These are phyloP conservation scores for Termitomyces sp. DNA, from an alignment of 768 basidiomycete species.

Conservation along the genomic window DNA sequence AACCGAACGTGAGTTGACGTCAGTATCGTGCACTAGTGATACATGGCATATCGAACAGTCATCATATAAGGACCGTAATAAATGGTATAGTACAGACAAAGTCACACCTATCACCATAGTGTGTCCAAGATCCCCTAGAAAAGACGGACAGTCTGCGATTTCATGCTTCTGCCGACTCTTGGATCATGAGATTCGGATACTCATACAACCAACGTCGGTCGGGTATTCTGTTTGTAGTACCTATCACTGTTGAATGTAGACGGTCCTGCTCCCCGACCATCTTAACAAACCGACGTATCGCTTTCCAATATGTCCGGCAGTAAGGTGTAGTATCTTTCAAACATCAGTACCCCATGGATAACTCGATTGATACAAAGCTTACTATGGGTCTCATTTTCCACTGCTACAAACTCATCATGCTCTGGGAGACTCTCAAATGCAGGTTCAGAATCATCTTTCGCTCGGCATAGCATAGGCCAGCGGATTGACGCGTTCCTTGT, in stretches of 20 bases:
- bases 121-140: background rate
- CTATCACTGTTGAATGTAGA: no score
- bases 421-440: slow-evolving; percentile 15
- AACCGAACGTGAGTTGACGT: slow-evolving; percentile 9
- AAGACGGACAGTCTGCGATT: background rate
- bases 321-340: background rate
- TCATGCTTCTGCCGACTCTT: background rate
- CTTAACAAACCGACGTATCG: background rate
- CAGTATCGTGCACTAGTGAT: background rate
- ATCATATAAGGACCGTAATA: background rate
- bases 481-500: background rate
- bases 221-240: background rate
- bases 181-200: background rate
- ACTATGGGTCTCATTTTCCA: slow-evolving; percentile 36
- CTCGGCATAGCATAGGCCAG: slow-evolving; percentile 10
- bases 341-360: background rate
- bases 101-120: background rate
- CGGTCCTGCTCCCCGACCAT: background rate
- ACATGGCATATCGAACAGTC: background rate
- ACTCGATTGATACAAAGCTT: slow-evolving; percentile 8
- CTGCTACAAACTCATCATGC: slow-evolving; percentile 25
- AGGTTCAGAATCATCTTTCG: slow-evolving; percentile 15
- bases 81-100: background rate
- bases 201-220: slow-evolving; percentile 6
- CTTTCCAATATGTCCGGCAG: background rate